phyloP scores from a whole-genome alignment of 805 yeast genomes.

The Spathaspora passalidarum region DNA sequence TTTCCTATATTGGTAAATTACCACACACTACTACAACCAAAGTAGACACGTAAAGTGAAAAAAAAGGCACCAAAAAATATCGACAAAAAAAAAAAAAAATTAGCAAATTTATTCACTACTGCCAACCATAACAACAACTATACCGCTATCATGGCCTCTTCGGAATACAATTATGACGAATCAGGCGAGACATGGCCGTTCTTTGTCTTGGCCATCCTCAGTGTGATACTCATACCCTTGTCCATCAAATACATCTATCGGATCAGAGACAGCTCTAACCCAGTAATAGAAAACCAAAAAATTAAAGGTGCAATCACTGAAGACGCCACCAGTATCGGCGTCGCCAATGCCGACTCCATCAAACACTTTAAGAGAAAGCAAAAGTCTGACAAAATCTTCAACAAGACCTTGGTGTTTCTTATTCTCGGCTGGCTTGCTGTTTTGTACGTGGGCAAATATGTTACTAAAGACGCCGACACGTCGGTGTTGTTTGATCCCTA shows the following conservation, averaged over 20 bases:
- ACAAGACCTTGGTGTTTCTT: conserved; percentile 30
- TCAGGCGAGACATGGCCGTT: conserved; percentile 92
- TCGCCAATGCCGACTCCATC: conserved; percentile 22
- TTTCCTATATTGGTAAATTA: background rate
- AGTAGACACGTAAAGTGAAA: conserved; percentile 1
- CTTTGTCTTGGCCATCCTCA: conserved; percentile 69
- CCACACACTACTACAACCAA: background rate
- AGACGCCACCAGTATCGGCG: conserved; percentile 33
- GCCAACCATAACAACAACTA: background rate
- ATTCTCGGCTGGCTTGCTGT: conserved; percentile 63
- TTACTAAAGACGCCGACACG: conserved; percentile 45
- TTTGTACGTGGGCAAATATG: conserved; percentile 33
- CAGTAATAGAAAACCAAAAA: conserved; percentile 17
- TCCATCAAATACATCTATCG: conserved; percentile 37
- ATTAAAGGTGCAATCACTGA: conserved; percentile 30
- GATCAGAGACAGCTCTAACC: conserved; percentile 15
- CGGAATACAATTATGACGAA: conserved; percentile 79
- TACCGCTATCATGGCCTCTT: conserved; percentile 26
- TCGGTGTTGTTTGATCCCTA: conserved; percentile 80
- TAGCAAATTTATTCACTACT: conserved; percentile 1
- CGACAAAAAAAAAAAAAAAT: conserved; percentile 2
- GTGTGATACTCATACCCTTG: conserved; percentile 66
- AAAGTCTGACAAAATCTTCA: conserved; percentile 31
- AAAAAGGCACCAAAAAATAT: background rate
- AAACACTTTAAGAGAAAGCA: conserved; percentile 24